Percentiles rank a stretch among this genome's conserved stretches.
phyloP scores from a whole-genome alignment of 2,329 filamentous ascomycete species.

The Trichophyton benhamiae region DNA sequence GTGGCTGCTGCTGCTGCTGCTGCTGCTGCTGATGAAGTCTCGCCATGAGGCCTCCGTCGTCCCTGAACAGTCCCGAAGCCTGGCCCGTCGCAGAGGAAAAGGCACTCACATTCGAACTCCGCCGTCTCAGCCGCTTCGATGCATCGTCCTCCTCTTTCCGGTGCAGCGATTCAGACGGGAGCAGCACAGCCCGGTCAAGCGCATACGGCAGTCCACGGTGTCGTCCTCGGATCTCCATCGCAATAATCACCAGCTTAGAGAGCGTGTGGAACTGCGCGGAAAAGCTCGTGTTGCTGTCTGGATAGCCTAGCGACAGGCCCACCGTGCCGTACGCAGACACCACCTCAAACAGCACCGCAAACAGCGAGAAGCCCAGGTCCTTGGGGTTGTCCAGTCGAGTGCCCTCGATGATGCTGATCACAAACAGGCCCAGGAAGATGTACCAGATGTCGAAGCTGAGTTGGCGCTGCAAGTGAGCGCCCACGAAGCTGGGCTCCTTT shows the following conservation, averaged over 20 bases:
- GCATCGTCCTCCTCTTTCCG: constrained; percentile 46
- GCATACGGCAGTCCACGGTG: constrained; percentile 55
- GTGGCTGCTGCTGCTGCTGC: no score
- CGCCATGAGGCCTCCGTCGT: not conserved
- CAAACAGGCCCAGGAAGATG: constrained; percentile 83
- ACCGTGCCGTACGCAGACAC: constrained; percentile 91
- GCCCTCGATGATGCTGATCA: constrained; percentile 83
- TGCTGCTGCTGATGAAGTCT: no score
- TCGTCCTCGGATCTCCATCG: constrained; percentile 54
- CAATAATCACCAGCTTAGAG: constrained; percentile 52
- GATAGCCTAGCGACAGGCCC: constrained; percentile 75
- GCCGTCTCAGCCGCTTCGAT: constrained; percentile 32
- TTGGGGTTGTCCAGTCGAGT: constrained; percentile 50
- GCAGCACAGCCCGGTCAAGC: constrained; percentile 56
- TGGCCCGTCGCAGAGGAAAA: constrained; percentile 3
- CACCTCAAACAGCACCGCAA: constrained; percentile 66
- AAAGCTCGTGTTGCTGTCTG: constrained; percentile 63
- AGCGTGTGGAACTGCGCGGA: constrained; percentile 67
- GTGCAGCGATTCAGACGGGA: constrained; percentile 53
- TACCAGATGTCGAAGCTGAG: constrained; percentile 98
- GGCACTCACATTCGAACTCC: constrained; percentile 25
- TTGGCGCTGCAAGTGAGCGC: constrained; percentile 80
- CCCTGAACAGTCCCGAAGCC: not conserved
- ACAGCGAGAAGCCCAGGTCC: constrained; percentile 51
- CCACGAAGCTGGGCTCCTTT: constrained; percentile 67